phyloP scores from a whole-genome alignment of 306 rosid species.

The Amphicarpaea edgeworthii region DNA sequence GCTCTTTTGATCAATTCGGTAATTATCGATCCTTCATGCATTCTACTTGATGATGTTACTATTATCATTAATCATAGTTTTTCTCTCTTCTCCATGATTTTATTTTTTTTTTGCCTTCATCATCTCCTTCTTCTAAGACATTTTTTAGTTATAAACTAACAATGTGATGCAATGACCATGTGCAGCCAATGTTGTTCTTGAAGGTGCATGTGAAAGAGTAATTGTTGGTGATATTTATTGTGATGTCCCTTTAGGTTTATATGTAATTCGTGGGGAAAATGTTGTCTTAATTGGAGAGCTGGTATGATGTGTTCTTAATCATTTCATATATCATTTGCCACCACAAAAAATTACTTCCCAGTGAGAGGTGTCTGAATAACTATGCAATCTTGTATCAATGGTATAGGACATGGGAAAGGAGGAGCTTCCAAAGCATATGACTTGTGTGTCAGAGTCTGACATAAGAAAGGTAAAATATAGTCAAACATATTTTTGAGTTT shows the following conservation, averaged over 20 bases:
- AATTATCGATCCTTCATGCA: too few species aligned
- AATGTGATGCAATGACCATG: not conserved
- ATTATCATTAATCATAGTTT: too few species aligned
- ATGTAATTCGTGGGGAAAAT: constrained; percentile 88
- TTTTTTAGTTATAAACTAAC: too few species aligned
- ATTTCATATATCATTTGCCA: constrained; percentile 29
- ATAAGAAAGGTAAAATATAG: constrained; percentile 73
- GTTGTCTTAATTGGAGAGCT: constrained; percentile 94
- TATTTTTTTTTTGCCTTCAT: too few species aligned
- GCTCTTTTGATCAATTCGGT: too few species aligned
- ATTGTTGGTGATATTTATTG: constrained; percentile 89
- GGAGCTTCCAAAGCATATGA: constrained; percentile 92
- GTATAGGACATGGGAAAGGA: constrained; percentile 80
- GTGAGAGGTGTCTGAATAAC: not conserved
- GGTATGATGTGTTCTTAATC: constrained; percentile 55
- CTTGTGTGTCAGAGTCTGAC: constrained; percentile 75
- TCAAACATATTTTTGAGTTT: too few species aligned
- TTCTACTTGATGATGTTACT: too few species aligned
- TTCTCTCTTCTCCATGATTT: too few species aligned
- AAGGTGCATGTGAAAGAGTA: constrained; percentile 87
- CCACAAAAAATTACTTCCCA: not conserved
- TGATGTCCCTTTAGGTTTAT: constrained; percentile 87
- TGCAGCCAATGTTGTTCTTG: constrained; percentile 90
- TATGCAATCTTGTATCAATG: constrained; percentile 33
- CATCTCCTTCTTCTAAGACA: too few species aligned